A percentile compares a stretch with the other conserved stretches of the same genome.
These are phyloP conservation scores for Aquilaria malaccensis DNA, from an alignment of 345 rosid species.

Conservation along the genomic window DNA sequence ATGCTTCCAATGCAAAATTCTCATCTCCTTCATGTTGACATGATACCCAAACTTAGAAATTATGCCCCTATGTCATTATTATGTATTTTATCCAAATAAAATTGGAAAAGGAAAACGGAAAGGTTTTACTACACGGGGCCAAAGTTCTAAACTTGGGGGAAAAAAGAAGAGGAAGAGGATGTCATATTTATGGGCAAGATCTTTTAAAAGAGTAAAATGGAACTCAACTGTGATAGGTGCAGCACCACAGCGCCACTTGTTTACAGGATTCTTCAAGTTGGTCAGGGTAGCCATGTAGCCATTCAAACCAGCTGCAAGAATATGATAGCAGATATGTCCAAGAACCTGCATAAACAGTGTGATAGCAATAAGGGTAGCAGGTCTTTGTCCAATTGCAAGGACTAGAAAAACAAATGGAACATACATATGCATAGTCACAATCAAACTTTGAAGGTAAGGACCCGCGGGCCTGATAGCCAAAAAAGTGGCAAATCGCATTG, in stretches of 20 bases:
- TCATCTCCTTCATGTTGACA: too few species aligned
- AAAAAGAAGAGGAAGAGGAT: background rate
- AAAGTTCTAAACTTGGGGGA: too few species aligned
- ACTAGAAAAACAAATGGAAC: constrained; percentile 15
- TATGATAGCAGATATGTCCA: constrained; percentile 89
- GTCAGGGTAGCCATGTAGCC: constrained; percentile 98
- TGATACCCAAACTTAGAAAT: too few species aligned
- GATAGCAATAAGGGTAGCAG: constrained; percentile 4
- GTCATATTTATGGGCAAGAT: background rate
- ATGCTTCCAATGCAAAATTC: too few species aligned
- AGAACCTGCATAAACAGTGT: constrained; percentile 49
- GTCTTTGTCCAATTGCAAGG: background rate
- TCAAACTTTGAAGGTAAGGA: constrained; percentile 96
- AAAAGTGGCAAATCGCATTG: constrained; percentile 97
- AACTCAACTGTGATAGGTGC: constrained; percentile 85
- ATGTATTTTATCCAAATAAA: too few species aligned
- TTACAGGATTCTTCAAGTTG: constrained; percentile 80
- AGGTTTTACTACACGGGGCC: background rate
- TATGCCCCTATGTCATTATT: too few species aligned
- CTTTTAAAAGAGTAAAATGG: constrained; percentile 1
- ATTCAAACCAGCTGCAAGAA: constrained; percentile 89
- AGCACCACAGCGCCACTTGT: constrained; percentile 97
- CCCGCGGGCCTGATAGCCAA: constrained; percentile 99
- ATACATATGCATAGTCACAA: constrained; percentile 94
- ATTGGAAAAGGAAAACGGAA: background rate